A percentile compares a stretch with the other conserved stretches of the same genome.
phyloP scores from a whole-genome alignment of 106 monocot species.

The Posidonia australis region DNA sequence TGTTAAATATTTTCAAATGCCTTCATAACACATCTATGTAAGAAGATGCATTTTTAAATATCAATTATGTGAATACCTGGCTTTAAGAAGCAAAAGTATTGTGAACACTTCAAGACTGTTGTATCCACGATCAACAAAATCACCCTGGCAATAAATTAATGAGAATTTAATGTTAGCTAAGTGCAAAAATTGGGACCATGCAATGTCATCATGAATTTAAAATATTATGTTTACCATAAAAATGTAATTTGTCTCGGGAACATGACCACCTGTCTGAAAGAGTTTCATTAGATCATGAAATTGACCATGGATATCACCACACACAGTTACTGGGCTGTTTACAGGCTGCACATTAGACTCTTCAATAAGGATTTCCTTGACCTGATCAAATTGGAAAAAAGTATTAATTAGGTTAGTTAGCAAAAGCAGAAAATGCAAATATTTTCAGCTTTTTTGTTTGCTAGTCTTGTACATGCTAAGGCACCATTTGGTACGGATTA shows the following conservation, averaged over 20 bases:
- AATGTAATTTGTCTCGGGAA: slow-evolving; percentile 76
- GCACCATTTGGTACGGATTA: too few species aligned
- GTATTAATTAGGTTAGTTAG: background rate
- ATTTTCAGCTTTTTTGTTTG: too few species aligned
- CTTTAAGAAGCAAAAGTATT: slow-evolving; percentile 76
- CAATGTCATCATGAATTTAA: background rate
- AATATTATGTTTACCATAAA: slow-evolving; percentile 41
- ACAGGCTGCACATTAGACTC: slow-evolving; percentile 80
- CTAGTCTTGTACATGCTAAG: too few species aligned
- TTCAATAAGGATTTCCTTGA: slow-evolving; percentile 61
- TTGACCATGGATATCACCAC: slow-evolving; percentile 73
- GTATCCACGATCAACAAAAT: slow-evolving; percentile 83
- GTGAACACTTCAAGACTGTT: slow-evolving; percentile 83
- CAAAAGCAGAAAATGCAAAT: too few species aligned
- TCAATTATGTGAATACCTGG: slow-evolving; percentile 31
- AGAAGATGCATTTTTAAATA: background rate
- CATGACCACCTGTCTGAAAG: slow-evolving; percentile 69
- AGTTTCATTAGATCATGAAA: slow-evolving; percentile 84
- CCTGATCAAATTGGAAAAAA: slow-evolving; percentile 14
- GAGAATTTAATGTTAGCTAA: slow-evolving; percentile 11
- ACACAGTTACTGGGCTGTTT: slow-evolving; percentile 71
- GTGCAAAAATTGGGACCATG: background rate
- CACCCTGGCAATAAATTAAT: slow-evolving; percentile 34
- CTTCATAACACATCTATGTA: background rate
- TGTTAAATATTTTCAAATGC: background rate